These are phyloP conservation scores for Acanthamoeba sp. DNA, from an alignment of 208 protist genomes.

Conservation along the genomic window DNA sequence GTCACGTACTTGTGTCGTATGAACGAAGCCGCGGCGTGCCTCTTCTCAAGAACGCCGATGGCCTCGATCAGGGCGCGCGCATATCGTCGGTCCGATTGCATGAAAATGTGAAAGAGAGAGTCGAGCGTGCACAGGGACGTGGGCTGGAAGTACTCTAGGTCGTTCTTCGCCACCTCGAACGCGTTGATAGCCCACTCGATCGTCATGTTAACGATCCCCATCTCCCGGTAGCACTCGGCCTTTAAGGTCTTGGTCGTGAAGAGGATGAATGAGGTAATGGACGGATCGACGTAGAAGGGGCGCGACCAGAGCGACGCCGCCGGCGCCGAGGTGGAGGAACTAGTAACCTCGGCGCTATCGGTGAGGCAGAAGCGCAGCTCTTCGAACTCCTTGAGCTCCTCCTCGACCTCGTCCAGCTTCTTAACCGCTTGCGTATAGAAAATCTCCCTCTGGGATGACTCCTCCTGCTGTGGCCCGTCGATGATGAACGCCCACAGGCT, in stretches of 20 bases:
- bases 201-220: neutral
- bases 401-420: constrained; percentile 9
- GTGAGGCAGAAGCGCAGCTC: neutral
- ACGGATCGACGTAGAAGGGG: neutral
- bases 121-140: constrained; percentile 46
- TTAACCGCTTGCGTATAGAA: constrained; percentile 1
- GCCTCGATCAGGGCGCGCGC: neutral
- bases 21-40: neutral
- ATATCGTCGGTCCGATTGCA: neutral
- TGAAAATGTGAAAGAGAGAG: constrained; percentile 23
- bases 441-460: neutral
- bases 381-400: constrained; percentile 25
- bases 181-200: constrained; percentile 45
- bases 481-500: constrained; percentile 47
- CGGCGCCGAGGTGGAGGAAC: neutral
- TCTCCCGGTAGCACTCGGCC: constrained; percentile 35
- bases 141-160: constrained; percentile 32
- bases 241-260: constrained; percentile 28
- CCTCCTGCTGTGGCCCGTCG: neutral
- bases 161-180: constrained; percentile 21
- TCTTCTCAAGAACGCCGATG: constrained; percentile 19
- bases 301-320: neutral
- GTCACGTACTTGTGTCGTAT: constrained; percentile 19
- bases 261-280: neutral
- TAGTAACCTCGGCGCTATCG: neutral